phyloP scores from a whole-genome alignment of 768 basidiomycete genomes.

The Lentinula guzmanii region DNA sequence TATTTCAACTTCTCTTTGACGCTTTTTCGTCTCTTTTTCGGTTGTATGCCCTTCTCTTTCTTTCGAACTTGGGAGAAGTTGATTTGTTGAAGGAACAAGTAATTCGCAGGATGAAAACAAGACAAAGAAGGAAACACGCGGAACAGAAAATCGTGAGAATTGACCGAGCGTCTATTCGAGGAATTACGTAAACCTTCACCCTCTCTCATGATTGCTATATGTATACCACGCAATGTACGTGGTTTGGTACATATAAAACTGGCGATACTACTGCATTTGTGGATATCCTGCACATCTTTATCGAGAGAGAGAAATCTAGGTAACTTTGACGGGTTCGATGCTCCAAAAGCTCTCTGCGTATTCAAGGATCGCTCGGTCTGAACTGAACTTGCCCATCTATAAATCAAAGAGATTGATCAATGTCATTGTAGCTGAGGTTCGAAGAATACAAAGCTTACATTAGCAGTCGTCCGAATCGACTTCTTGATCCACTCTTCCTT shows the following conservation, averaged over 20 bases:
- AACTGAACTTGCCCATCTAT: conserved; percentile 96
- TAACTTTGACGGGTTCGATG: conserved; percentile 43
- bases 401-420: background rate
- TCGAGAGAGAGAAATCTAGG: background rate
- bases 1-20: background rate
- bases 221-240: too few species aligned
- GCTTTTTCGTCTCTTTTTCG: background rate
- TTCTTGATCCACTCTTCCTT: conserved; percentile 89
- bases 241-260: too few species aligned
- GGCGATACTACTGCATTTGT: too few species aligned
- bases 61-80: too few species aligned
- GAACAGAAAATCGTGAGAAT: background rate
- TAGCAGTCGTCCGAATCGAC: conserved; percentile 77
- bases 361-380: conserved; percentile 87
- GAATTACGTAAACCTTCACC: too few species aligned
- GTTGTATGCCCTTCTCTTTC: background rate
- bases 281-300: background rate
- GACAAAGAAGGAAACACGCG: background rate
- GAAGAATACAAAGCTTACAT: conserved; percentile 30
- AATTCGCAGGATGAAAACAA: background rate
- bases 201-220: too few species aligned
- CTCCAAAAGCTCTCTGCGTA: conserved; percentile 91
- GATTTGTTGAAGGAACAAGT: background rate
- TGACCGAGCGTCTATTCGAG: background rate
- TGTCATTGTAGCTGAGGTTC: background rate